Conservation (phyloP, 75 land plant genomes). For the Sequoiadendron giganteum region DNA sequence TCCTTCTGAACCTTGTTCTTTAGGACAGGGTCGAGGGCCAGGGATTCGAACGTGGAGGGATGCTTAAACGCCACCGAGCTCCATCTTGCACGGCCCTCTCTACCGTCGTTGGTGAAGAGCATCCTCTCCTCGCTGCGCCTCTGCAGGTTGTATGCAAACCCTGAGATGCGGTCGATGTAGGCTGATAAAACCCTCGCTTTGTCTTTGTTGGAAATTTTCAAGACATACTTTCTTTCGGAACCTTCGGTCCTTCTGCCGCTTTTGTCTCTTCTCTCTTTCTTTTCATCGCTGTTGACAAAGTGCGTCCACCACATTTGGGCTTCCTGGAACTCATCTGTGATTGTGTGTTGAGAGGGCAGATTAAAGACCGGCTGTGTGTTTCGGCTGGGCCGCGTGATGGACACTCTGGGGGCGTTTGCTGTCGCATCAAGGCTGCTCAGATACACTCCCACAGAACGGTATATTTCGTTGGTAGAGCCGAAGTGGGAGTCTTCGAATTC, state of each 20-base stretch:
- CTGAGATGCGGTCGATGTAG: no score
- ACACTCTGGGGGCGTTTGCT: constrained; percentile 24
- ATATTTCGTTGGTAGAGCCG: neutral
- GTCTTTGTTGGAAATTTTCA: no score
- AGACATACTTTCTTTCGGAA: neutral
- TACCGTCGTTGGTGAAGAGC: constrained; percentile 28
- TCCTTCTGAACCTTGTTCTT: no score
- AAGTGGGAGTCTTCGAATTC: no score
- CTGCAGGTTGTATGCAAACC: no score
- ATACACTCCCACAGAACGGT: neutral
- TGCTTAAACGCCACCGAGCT: neutral
- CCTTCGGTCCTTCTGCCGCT: neutral
- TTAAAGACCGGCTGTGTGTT: constrained; percentile 21
- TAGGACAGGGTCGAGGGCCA: no score
- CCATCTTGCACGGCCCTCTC: constrained; percentile 11
- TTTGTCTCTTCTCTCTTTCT: neutral
- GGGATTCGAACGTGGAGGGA: no score
- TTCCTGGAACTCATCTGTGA: constrained; percentile 36
- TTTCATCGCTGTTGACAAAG: neutral
- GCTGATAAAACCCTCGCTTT: no score
- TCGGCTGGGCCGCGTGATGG: constrained; percentile 28
- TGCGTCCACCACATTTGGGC: constrained; percentile 30
- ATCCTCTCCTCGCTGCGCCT: neutral
- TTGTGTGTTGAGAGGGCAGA: constrained; percentile 42
- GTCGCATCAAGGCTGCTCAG: constrained; percentile 20